phyloP scores from a whole-genome alignment of 306 rosid genomes.

The Sicyos baderoa region DNA sequence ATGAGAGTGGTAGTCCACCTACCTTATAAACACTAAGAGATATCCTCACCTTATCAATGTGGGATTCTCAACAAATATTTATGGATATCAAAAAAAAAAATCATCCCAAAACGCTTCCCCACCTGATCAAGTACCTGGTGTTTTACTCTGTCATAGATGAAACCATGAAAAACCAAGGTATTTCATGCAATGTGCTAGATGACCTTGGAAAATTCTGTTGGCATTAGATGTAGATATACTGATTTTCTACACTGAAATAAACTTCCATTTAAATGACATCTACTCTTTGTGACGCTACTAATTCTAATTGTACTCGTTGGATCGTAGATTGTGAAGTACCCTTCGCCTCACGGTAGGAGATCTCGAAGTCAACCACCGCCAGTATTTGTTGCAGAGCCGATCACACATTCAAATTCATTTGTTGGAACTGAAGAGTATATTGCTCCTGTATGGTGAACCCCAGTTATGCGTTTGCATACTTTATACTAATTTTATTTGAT shows the following conservation, averaged over 20 bases:
- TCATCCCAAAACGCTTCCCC: neutral
- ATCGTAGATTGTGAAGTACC: slow-evolving; percentile 45
- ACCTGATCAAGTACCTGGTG: neutral
- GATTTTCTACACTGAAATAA: neutral
- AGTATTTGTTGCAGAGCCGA: slow-evolving; percentile 79
- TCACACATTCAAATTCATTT: slow-evolving; percentile 73
- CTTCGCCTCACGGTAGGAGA: slow-evolving; percentile 38
- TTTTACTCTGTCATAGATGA: slow-evolving; percentile 1
- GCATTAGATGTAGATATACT: neutral
- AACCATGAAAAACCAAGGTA: neutral
- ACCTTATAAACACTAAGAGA: no score
- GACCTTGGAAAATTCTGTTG: neutral
- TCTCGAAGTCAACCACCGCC: slow-evolving; percentile 74
- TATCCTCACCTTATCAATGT: no score
- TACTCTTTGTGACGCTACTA: neutral
- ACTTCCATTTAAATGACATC: neutral
- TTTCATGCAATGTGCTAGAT: neutral
- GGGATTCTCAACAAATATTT: no score
- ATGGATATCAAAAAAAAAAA: no score
- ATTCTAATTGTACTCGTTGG: slow-evolving; percentile 1
- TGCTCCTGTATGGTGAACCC: slow-evolving; percentile 84
- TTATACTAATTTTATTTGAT: neutral
- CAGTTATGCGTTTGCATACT: neutral
- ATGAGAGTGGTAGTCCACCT: no score
- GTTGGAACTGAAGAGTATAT: slow-evolving; percentile 99